A percentile compares a stretch with the other conserved stretches of the same genome.
Conservation (phyloP, 768 basidiomycete species). For the Krasilnikovozyma curviuscula region DNA sequence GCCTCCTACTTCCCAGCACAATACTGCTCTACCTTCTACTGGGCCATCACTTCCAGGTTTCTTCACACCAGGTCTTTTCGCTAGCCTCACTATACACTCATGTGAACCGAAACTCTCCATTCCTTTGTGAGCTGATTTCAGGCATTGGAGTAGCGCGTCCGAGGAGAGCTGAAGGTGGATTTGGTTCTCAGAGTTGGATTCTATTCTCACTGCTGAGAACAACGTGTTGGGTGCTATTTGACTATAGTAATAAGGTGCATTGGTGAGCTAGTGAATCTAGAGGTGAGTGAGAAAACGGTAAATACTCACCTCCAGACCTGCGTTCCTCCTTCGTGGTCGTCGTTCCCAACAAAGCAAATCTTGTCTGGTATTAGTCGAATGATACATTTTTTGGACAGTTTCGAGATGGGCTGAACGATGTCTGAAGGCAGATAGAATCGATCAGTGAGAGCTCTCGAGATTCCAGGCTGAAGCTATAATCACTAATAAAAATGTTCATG, state of each 20-base stretch:
- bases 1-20: conserved; percentile 12
- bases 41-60: too few relatives aligned
- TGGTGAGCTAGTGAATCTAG: neutral
- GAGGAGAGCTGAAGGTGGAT: conserved; percentile 55
- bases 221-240: conserved; percentile 28
- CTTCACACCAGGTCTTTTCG: conserved; percentile 35
- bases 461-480: conserved; percentile 12
- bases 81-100: conserved; percentile 60
- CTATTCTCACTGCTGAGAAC: conserved; percentile 61
- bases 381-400: conserved; percentile 63
- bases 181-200: conserved; percentile 64
- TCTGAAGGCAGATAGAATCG: conserved; percentile 28
- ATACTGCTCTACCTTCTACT: too few relatives aligned
- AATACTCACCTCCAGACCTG: conserved; percentile 60
- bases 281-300: neutral
- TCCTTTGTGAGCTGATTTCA: conserved; percentile 28
- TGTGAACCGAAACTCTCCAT: conserved; percentile 34
- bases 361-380: conserved; percentile 55
- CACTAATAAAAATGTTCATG: conserved; percentile 39
- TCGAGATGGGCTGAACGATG: conserved; percentile 63
- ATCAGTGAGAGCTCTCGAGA: neutral
- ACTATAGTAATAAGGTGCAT: neutral
- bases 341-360: conserved; percentile 70
- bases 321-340: conserved; percentile 60
- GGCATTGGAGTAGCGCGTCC: conserved; percentile 53